These are phyloP conservation scores for Pythium folliculosum DNA, from an alignment of 352 stramenopile genomes.

Conservation along the genomic window DNA sequence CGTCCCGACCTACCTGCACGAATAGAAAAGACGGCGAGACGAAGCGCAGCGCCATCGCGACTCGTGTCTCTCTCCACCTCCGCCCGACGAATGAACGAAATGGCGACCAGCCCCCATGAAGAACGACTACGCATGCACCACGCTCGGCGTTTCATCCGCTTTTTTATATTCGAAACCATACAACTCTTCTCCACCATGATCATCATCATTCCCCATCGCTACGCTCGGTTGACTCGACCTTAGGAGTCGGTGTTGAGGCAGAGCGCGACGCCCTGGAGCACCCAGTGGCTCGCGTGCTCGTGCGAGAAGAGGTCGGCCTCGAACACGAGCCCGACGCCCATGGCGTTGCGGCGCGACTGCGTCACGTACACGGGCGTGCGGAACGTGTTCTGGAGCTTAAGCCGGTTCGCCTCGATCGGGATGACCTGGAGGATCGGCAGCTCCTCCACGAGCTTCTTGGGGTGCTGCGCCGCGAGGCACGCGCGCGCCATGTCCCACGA, in stretches of 20 bases:
- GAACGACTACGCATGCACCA: too few relatives aligned
- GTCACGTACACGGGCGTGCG: slow-evolving; percentile 96
- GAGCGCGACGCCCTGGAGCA: slow-evolving; percentile 94
- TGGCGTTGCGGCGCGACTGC: slow-evolving; percentile 92
- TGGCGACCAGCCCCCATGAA: too few relatives aligned
- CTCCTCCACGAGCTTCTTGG: slow-evolving; percentile 95
- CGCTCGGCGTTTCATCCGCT: too few relatives aligned
- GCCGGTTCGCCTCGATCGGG: slow-evolving; percentile 93
- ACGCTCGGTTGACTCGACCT: not conserved
- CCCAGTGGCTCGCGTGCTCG: slow-evolving; percentile 93
- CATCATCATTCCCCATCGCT: too few relatives aligned
- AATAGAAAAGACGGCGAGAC: slow-evolving; percentile 40
- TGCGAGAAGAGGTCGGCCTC: slow-evolving; percentile 91
- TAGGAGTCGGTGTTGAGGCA: slow-evolving; percentile 91
- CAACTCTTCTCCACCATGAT: not conserved
- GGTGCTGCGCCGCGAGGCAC: slow-evolving; percentile 85
- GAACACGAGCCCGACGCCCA: slow-evolving; percentile 95
- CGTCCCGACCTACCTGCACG: slow-evolving; percentile 71
- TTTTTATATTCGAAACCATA: too few relatives aligned
- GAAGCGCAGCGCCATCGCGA: too few relatives aligned
- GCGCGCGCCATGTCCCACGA: slow-evolving; percentile 87
- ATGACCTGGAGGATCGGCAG: slow-evolving; percentile 95
- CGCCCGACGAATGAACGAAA: too few relatives aligned
- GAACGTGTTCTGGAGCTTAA: slow-evolving; percentile 96
- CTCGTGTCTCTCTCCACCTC: too few relatives aligned